Conservation (phyloP, 1,139 yeast genomes). For the Magnusiomyces suaveolens region DNA sequence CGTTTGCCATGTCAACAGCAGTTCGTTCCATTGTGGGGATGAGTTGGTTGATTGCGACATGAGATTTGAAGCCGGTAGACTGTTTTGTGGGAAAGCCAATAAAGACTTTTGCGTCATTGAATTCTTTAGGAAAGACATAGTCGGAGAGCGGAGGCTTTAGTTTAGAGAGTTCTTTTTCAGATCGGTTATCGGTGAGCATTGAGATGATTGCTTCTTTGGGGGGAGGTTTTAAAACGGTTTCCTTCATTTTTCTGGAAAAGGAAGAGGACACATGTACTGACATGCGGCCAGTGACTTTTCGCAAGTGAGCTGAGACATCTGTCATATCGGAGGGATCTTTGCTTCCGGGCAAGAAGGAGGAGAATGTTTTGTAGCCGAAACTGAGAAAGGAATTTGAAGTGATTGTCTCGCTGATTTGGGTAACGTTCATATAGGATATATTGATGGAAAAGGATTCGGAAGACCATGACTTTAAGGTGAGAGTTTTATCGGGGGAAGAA, state of each 20-base stretch:
- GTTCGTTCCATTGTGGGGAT: constrained; percentile 40
- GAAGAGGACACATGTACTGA: constrained; percentile 27
- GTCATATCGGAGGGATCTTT: constrained; percentile 29
- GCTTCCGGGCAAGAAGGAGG: constrained; percentile 27
- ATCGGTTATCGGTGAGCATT: constrained; percentile 26
- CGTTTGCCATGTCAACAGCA: constrained; percentile 36
- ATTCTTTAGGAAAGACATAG: constrained; percentile 31
- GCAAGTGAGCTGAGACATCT: constrained; percentile 26
- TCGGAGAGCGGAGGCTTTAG: constrained; percentile 30
- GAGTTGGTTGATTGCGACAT: constrained; percentile 33
- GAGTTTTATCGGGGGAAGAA: constrained; percentile 24
- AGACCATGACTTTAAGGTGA: constrained; percentile 22
- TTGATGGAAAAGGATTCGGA: constrained; percentile 28
- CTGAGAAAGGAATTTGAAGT: constrained; percentile 24
- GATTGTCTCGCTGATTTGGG: constrained; percentile 27
- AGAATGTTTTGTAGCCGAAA: constrained; percentile 30
- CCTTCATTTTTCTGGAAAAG: constrained; percentile 31
- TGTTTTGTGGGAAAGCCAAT: constrained; percentile 39
- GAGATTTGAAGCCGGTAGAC: constrained; percentile 34
- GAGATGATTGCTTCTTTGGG: constrained; percentile 32
- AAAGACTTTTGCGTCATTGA: constrained; percentile 34
- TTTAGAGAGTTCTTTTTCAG: constrained; percentile 27
- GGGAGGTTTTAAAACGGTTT: constrained; percentile 37
- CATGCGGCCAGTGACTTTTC: constrained; percentile 28
- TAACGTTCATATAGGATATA: constrained; percentile 32